Evolutionary conservation across 2,329 filamentous ascomycete genomes (phyloP).

Genomic region (Clonostachys rosea): DNA sequence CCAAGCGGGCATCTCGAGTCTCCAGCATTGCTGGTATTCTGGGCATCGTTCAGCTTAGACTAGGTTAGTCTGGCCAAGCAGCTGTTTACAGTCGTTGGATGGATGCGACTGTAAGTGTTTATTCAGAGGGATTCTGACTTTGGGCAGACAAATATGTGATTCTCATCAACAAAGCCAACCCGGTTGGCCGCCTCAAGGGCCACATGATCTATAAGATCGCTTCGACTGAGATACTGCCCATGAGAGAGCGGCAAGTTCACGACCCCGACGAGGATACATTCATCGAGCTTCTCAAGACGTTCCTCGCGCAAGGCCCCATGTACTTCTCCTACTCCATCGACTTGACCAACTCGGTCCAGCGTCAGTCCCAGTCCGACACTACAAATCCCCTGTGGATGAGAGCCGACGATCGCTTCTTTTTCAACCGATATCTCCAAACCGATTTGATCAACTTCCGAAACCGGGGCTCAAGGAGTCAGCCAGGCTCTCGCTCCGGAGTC

Average conservation of each 20-base stretch:
- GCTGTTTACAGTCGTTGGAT: background rate
- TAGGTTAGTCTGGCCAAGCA: slow-evolving; percentile 58
- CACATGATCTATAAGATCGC: slow-evolving; percentile 95
- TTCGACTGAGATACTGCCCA: slow-evolving; percentile 85
- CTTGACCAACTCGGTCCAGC: slow-evolving; percentile 94
- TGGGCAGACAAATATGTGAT: slow-evolving; percentile 85
- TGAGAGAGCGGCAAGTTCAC: slow-evolving; percentile 86
- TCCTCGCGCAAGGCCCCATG: slow-evolving; percentile 82
- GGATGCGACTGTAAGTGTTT: background rate
- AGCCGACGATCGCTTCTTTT: slow-evolving; percentile 97
- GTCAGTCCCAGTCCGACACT: slow-evolving; percentile 74
- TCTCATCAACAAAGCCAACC: slow-evolving; percentile 89
- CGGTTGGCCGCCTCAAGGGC: slow-evolving; percentile 86
- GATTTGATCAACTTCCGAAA: slow-evolving; percentile 87
- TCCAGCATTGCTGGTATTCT: slow-evolving; percentile 94
- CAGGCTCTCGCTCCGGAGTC: slow-evolving; percentile 66
- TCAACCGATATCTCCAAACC: slow-evolving; percentile 90
- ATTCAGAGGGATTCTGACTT: background rate
- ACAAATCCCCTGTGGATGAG: slow-evolving; percentile 80
- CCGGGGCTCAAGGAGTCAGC: slow-evolving; percentile 54
- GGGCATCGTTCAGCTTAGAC: slow-evolving; percentile 86
- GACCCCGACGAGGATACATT: slow-evolving; percentile 95
- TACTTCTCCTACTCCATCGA: slow-evolving; percentile 98
- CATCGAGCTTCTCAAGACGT: slow-evolving; percentile 72
- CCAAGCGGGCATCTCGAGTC: slow-evolving; percentile 67